phyloP scores from a whole-genome alignment of 495 filamentous ascomycete species.

The Aspergillus diversus region DNA sequence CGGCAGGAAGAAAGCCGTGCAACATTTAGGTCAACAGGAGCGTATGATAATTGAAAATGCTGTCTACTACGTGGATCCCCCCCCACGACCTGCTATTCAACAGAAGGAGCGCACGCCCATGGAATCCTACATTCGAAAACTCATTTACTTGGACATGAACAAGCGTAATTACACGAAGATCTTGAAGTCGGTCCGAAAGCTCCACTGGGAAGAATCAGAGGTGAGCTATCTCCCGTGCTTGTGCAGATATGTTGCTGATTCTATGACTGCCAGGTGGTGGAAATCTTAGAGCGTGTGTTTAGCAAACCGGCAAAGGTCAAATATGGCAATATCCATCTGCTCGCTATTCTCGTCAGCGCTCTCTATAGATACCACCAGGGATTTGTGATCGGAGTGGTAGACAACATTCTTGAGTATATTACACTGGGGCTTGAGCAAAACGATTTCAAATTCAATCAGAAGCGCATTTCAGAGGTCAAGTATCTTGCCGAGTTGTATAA shows the following conservation, averaged over 20 bases:
- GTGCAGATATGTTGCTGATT: slow-evolving; percentile 19
- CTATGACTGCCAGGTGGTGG: slow-evolving; percentile 60
- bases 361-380: slow-evolving; percentile 89
- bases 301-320: slow-evolving; percentile 96
- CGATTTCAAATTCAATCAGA: slow-evolving; percentile 97
- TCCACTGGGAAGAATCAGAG: slow-evolving; percentile 95
- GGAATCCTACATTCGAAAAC: slow-evolving; percentile 87
- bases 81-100: slow-evolving; percentile 87
- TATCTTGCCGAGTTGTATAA: slow-evolving; percentile 98
- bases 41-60: slow-evolving; percentile 99
- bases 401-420: slow-evolving; percentile 87
- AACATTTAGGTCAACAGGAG: slow-evolving; percentile 93
- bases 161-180: slow-evolving; percentile 93
- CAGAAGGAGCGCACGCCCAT: slow-evolving; percentile 95
- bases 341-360: slow-evolving; percentile 88
- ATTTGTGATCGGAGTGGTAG: slow-evolving; percentile 85
- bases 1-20: slow-evolving; percentile 92
- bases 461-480: slow-evolving; percentile 92
- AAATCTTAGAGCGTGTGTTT: slow-evolving; percentile 86
- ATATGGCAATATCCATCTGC: slow-evolving; percentile 93
- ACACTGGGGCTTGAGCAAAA: slow-evolving; percentile 89
- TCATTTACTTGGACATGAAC: slow-evolving; percentile 91
- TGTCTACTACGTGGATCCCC: slow-evolving; percentile 96
- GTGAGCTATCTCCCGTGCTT: slow-evolving; percentile 46
- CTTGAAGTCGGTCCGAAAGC: slow-evolving; percentile 87